Conservation (phyloP, 2,329 filamentous ascomycete genomes). For the Cladosporium oxysporum region DNA sequence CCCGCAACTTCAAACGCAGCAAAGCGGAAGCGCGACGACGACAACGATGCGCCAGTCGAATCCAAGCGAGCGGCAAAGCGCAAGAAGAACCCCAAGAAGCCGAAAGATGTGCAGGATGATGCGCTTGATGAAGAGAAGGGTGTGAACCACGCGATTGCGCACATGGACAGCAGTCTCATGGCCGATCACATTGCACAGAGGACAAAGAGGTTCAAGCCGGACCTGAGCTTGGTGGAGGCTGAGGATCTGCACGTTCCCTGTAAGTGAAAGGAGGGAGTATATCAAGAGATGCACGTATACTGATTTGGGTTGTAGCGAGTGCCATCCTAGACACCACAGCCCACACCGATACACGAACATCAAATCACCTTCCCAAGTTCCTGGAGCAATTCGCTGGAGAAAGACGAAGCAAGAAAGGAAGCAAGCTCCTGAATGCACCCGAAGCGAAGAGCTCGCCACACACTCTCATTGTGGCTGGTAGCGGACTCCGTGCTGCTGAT, state of each 20-base stretch:
- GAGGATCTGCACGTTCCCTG: conserved; percentile 79
- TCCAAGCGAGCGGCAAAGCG: conserved; percentile 47
- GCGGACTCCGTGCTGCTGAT: conserved; percentile 83
- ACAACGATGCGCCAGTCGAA: conserved; percentile 37
- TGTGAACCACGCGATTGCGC: conserved; percentile 76
- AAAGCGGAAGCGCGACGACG: conserved; percentile 46
- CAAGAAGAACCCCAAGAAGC: conserved; percentile 59
- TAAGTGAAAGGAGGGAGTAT: conserved; percentile 38
- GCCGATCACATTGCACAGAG: conserved; percentile 84
- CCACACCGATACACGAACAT: conserved; percentile 66
- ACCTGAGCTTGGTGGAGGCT: conserved; percentile 80
- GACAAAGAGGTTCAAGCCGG: conserved; percentile 73
- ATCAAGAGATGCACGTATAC: not conserved
- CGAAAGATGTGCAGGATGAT: conserved; percentile 65
- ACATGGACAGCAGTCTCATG: conserved; percentile 79
- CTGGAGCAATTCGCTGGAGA: conserved; percentile 63
- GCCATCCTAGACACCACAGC: conserved; percentile 78
- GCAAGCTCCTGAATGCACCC: conserved; percentile 63
- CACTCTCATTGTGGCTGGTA: conserved; percentile 83
- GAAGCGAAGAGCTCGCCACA: conserved; percentile 66
- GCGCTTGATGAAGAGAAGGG: conserved; percentile 51
- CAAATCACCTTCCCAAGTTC: conserved; percentile 76
- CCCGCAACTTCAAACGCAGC: conserved; percentile 30
- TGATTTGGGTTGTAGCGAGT: conserved; percentile 54
- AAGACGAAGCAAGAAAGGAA: conserved; percentile 47